Evolutionary conservation across 2,329 filamentous ascomycete genomes (phyloP), one percentile per base, ranked within the genome.

Genomic region (Akanthomyces lecanii): DNA sequence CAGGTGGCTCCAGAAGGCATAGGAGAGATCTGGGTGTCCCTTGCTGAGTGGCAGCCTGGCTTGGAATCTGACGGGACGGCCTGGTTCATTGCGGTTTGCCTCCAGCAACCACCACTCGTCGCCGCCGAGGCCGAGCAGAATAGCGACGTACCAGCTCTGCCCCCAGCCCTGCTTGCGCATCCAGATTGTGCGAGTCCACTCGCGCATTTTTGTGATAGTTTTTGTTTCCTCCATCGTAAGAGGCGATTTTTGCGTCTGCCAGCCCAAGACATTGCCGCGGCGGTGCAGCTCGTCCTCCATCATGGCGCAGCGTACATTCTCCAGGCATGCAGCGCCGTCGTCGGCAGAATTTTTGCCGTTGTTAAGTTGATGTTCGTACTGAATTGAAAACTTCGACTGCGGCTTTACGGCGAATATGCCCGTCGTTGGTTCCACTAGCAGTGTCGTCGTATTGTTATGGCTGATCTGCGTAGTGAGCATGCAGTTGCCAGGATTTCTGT

Each of bases 41-140:
- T 76, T 77, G 28, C 73, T 76, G 52, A 83, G 75, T 36, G 77
- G 78, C 58, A 85, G 69, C 63, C 71, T 75, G 33, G 77, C 73
- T 64, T 76, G 74, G 18, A 75, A 71, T 53, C 67, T 71, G 50
- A 71, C 62, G 3, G 66, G 56, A 21, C 71, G 72, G 23, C 66
- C 67, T 23, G 69, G 58, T 38, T 69, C 67, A 30, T 67, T 66
- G 21, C 69, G 69, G 59, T 71, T 87, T 82, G 85, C 74, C 73
- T 89, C 83, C 61, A 91, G 79, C 64, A 93, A 78, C 86, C 89
- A 93, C 90, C 91, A 96, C 65, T 82, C 83, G 71, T 95, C 90
- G 60, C 91, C 90, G 69, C 82, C 81, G 70, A 90, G 80, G 71
- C 88, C 87, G 72, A 92, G 82, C 59, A 86, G 86, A 52, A 89